Evolutionary conservation across 352 stramenopile genomes (phyloP), one percentile per base, ranked within the genome.

Genomic region (Phytophthora meadii): DNA sequence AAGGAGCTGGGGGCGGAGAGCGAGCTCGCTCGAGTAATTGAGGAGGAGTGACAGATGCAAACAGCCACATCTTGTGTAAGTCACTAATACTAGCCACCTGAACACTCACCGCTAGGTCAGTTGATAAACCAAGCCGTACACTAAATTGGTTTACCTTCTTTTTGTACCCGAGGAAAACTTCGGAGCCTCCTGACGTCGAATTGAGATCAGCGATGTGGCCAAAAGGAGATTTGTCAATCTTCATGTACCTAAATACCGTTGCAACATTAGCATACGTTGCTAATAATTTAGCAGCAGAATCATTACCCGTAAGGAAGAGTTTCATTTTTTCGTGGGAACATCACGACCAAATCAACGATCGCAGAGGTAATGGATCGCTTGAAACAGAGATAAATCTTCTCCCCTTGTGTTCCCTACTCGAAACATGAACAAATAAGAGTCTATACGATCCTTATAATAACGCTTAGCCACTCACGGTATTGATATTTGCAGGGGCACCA

Each of bases 311-410:
- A 96, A 5, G 86, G 87, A 27, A 92, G 66, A 22, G 81, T 92
- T 37, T 94, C 88, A n/a, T 84, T 87, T 61, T 96, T 96, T 39
- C 82, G 85, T 2, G 88, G 84, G 17, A 93, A 94, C 14, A 96
- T 44, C 24, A 94, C 74, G 7, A 80, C 69, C 25, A 94, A 70
- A 48, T 93, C 86, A 19, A 82, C 69, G 28, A 96, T 86, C 2
- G 76, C 75, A 6, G 83, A 88, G 28, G 58, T 84, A 17, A 69
- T 45, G 3, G 84, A 94, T 19, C 88, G 74, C 42, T 90, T 93
- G 40, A 83, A 88, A 67, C 85, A 94, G 42, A 96, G 45, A 46
- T 82, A 90, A 14, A 94, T 88, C 42, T 88, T 90, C 50, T 94
- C 86, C 8, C 86, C 84, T 84, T 92, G 84, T 4, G 82, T 92